Evolutionary conservation across 2,329 filamentous ascomycete genomes (phyloP).

Genomic region (Calonectria henricotiae): DNA sequence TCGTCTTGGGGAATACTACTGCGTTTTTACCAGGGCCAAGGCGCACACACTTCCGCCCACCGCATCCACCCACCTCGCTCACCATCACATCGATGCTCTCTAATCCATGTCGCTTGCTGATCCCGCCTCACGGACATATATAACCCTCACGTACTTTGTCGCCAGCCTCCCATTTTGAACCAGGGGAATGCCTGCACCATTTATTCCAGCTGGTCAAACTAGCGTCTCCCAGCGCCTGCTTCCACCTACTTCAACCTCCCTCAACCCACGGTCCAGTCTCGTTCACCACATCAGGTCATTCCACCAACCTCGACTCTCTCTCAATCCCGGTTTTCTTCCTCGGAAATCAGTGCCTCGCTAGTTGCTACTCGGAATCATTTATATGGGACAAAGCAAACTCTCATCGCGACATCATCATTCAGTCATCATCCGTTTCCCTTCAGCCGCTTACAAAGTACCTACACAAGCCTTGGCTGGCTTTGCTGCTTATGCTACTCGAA

Average conservation of each 20-base stretch:
- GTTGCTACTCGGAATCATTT: slow-evolving; percentile 35
- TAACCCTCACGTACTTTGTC: slow-evolving; percentile 31
- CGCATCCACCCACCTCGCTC: slow-evolving; percentile 23
- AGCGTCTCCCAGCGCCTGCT: background rate
- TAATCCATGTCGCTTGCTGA: slow-evolving; percentile 29
- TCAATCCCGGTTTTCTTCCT: slow-evolving; percentile 7
- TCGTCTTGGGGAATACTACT: slow-evolving; percentile 22
- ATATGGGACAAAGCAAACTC: slow-evolving; percentile 42
- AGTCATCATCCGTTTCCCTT: slow-evolving; percentile 53
- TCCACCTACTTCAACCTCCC: slow-evolving; percentile 33
- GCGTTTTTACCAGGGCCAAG: slow-evolving; percentile 18
- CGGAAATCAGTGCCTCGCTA: slow-evolving; percentile 28
- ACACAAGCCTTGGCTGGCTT: slow-evolving; percentile 48
- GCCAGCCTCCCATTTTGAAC: slow-evolving; percentile 18
- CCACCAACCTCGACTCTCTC: slow-evolving; percentile 39
- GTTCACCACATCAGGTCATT: slow-evolving; percentile 15
- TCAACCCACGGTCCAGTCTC: slow-evolving; percentile 15
- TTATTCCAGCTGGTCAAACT: slow-evolving; percentile 19
- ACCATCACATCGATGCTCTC: slow-evolving; percentile 30
- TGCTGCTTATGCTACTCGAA: slow-evolving; percentile 50
- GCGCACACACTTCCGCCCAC: slow-evolving; percentile 31
- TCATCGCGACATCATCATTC: slow-evolving; percentile 54
- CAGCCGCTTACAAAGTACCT: slow-evolving; percentile 51
- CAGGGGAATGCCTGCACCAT: slow-evolving; percentile 28
- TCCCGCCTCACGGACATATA: slow-evolving; percentile 35